A percentile compares a stretch with the other conserved stretches of the same genome.
Conservation (phyloP, 371 early-diverging fungal genomes). For the Chytridium lagenaria region DNA sequence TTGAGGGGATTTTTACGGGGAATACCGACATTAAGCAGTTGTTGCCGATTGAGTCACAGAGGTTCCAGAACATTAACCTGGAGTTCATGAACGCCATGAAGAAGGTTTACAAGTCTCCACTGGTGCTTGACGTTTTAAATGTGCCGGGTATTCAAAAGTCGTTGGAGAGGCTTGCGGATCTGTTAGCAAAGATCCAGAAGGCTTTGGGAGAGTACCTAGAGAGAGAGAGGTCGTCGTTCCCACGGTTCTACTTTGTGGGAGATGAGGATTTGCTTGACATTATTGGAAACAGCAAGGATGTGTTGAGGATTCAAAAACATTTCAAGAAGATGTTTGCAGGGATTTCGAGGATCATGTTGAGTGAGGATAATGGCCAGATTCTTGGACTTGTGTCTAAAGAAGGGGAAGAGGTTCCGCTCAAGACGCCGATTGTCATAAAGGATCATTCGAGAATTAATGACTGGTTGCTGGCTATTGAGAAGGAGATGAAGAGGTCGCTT, state of each 20-base stretch:
- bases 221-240: slow-evolving; percentile 94
- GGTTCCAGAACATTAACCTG: slow-evolving; percentile 95
- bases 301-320: slow-evolving; percentile 94
- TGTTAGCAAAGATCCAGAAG: slow-evolving; percentile 94
- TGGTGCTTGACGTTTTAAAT: slow-evolving; percentile 91
- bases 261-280: slow-evolving; percentile 99
- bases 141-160: slow-evolving; percentile 94
- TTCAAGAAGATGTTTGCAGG: slow-evolving; percentile 99
- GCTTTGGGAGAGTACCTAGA: slow-evolving; percentile 98
- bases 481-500: slow-evolving; percentile 88
- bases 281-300: slow-evolving; percentile 97
- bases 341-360: slow-evolving; percentile 79
- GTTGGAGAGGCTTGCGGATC: slow-evolving; percentile 91
- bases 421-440: slow-evolving; percentile 78
- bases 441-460: slow-evolving; percentile 93
- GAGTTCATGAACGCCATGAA: slow-evolving; percentile 98
- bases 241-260: slow-evolving; percentile 99
- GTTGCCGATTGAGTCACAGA: slow-evolving; percentile 90
- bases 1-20: slow-evolving; percentile 97
- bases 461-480: slow-evolving; percentile 94
- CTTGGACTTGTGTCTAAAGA: slow-evolving; percentile 89
- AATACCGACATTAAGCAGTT: slow-evolving; percentile 96
- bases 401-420: slow-evolving; percentile 89
- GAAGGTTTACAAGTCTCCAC: slow-evolving; percentile 96
- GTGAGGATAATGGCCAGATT: slow-evolving; percentile 76